Base-by-base conservation (phyloP, 2,329 filamentous ascomycete species). In the Cladophialophora yegresii region DNA sequence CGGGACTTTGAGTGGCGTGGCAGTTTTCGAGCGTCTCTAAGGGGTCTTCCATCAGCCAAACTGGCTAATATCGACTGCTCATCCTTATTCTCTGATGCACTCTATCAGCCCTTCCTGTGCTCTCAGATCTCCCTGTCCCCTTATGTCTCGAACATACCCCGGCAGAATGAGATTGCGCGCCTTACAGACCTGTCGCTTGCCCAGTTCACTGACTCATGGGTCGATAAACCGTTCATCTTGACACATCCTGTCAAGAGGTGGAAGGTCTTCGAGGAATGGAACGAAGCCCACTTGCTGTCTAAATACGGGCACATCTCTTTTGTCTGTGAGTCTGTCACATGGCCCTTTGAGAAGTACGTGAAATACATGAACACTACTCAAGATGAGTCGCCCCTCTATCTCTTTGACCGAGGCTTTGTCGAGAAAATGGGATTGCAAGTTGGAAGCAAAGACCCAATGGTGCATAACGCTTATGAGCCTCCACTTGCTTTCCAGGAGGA, bases 271-370 rank as follows among this genome's bases (percentile, higher is more conserved):
- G 81, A 83, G 43, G 80, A 84, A 30, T 98, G 93, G 93, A 88
- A 85, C 2, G 83, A 89, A 10, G 82, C 89, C n/a, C 78, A 78
- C 9, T 82, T 98, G 0, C 79, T 89, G 0, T 72, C 80, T n/a
- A 80, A 82, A 65, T 92, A 92, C 74, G 80, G 83, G 0, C 77
- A 87, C 56, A 83, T 89, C 2, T 82, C 85, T 57, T 97, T 98
- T 77, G 87, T 92, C 47, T 93, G 93, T 9, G 95, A 98, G 81
- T 90, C 92, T 0, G 93, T 98, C 4, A 92, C 97, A 77, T 98
- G 93, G 93, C 86, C 88, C 0, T 84, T 96, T 67, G 81, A 83
- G n/a, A 90, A 85, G 0, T 98, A 98, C 75, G 81, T 88, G 67
- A 81, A 86, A 51, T 99, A 98, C 77, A 91, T 97, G 89, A 80